A percentile compares a stretch with the other conserved stretches of the same genome.
Evolutionary conservation across 179 eudicot genomes (phyloP).

Genomic region (Heliamphora pulchella): DNA sequence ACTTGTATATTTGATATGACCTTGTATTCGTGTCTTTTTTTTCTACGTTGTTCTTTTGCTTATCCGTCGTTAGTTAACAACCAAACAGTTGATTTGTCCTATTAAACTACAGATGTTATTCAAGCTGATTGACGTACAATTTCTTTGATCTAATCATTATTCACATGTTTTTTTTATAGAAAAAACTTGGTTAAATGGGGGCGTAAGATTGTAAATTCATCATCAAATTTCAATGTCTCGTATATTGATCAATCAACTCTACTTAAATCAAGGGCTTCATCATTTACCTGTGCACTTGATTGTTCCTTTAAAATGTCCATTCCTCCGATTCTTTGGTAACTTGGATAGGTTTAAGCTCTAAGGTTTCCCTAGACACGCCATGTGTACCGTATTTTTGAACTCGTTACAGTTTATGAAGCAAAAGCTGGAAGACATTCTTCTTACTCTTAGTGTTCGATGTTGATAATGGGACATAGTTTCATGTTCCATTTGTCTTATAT

Average conservation of each 20-base stretch:
- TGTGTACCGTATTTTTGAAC: not conserved
- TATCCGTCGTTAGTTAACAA: slow-evolving; percentile 2
- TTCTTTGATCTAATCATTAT: not conserved
- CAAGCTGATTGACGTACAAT: not conserved
- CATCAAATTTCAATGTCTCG: not conserved
- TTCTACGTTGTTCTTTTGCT: not conserved
- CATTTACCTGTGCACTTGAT: not conserved
- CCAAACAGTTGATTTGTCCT: not conserved
- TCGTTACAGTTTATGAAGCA: not conserved
- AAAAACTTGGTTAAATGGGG: not conserved
- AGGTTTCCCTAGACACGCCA: not conserved
- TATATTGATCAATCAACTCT: not conserved
- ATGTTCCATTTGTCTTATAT: not conserved
- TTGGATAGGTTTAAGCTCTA: not conserved
- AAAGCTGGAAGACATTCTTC: not conserved
- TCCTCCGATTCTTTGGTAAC: not conserved
- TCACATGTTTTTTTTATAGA: too few relatives aligned
- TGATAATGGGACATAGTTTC: not conserved
- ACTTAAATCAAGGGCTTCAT: not conserved
- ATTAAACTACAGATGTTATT: not conserved
- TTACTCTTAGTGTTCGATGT: not conserved
- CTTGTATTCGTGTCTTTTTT: not conserved
- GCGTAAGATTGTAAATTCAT: not conserved
- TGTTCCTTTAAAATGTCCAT: not conserved
- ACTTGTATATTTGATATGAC: not conserved